Evolutionary conservation across 2,329 filamentous ascomycete genomes (phyloP).

Genomic region (Diaporthe caulivora): DNA sequence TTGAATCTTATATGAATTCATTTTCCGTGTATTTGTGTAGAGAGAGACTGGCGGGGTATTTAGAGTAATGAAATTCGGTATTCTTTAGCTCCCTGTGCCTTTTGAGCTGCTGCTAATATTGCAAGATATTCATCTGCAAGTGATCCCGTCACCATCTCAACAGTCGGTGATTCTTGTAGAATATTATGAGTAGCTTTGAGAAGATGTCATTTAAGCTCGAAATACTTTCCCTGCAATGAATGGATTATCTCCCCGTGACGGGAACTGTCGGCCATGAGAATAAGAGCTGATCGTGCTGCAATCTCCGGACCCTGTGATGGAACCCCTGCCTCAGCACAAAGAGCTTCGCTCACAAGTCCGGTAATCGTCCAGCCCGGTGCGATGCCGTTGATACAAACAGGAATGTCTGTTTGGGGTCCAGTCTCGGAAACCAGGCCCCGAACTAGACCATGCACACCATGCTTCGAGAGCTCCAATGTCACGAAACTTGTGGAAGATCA

Average conservation of each 20-base stretch:
- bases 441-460: conserved; percentile 5
- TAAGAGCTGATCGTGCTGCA: conserved; percentile 7
- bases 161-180: neutral
- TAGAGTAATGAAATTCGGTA: too few relatives aligned
- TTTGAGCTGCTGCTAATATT: neutral
- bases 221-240: conserved; percentile 6
- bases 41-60: too few relatives aligned
- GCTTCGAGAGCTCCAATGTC: too few relatives aligned
- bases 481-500: neutral
- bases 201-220: conserved; percentile 5
- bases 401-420: conserved; percentile 7
- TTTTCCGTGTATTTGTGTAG: too few relatives aligned
- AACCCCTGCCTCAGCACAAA: conserved; percentile 9
- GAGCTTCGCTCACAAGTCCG: neutral
- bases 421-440: neutral
- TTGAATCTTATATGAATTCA: too few relatives aligned
- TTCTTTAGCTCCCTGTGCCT: neutral
- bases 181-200: neutral
- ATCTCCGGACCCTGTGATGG: conserved; percentile 6
- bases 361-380: conserved; percentile 3
- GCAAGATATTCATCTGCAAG: conserved; percentile 3
- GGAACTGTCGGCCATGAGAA: conserved; percentile 6
- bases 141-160: neutral
- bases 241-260: conserved; percentile 6
- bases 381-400: neutral